phyloP scores from a whole-genome alignment of 768 basidiomycete species.

The Wakefieldia striispora region DNA sequence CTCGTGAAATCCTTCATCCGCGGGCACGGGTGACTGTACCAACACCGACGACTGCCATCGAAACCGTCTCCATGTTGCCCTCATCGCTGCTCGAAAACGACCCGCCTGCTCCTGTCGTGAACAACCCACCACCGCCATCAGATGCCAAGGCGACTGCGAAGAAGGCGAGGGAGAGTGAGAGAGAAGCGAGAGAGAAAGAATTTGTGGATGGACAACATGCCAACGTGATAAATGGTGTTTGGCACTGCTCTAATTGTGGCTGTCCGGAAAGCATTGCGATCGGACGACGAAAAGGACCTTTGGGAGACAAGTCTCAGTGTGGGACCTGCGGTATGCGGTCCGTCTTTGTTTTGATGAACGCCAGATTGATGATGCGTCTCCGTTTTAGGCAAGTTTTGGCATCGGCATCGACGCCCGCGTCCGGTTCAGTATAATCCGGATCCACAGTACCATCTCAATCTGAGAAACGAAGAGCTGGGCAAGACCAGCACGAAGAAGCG shows the following conservation, averaged over 20 bases:
- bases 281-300: conserved; percentile 83
- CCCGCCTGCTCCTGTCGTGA: conserved; percentile 42
- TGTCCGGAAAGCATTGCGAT: conserved; percentile 85
- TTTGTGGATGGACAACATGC: conserved; percentile 81
- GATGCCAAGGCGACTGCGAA: conserved; percentile 56
- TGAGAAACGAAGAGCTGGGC: conserved; percentile 56
- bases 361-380: not conserved
- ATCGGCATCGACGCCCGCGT: conserved; percentile 77
- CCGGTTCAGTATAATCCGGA: conserved; percentile 80
- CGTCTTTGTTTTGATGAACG: conserved; percentile 1
- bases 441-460: conserved; percentile 61
- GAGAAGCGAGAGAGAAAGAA: conserved; percentile 82
- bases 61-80: conserved; percentile 48
- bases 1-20: conserved; percentile 51
- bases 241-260: conserved; percentile 96
- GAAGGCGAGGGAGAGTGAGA: conserved; percentile 69
- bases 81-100: conserved; percentile 62
- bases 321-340: conserved; percentile 78
- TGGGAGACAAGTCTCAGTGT: conserved; percentile 89
- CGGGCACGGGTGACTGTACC: conserved; percentile 60
- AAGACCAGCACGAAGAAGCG: conserved; percentile 56
- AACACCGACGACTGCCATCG: conserved; percentile 66
- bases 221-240: conserved; percentile 79
- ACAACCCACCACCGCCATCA: conserved; percentile 28
- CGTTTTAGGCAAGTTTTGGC: conserved; percentile 80